Percentiles rank a stretch among this genome's conserved stretches.
These are phyloP conservation scores for Sutorius australiensis DNA, from an alignment of 768 basidiomycete species.

Conservation along the genomic window DNA sequence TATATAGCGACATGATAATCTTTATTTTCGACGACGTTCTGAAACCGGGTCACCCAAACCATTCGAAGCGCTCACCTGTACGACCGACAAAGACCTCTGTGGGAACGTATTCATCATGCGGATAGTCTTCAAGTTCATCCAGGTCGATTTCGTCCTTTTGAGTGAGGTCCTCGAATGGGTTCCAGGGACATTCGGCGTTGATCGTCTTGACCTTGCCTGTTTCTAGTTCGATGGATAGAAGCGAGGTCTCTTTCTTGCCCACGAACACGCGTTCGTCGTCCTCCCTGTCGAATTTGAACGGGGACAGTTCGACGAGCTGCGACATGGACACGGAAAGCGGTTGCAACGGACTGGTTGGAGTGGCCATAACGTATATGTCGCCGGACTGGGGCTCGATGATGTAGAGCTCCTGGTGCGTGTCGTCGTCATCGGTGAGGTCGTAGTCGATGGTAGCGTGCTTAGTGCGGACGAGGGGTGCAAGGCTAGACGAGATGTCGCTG, in stretches of 20 bases:
- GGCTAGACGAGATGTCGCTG: constrained; percentile 44
- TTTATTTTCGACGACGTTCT: constrained; percentile 51
- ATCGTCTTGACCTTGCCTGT: constrained; percentile 78
- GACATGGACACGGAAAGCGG: constrained; percentile 90
- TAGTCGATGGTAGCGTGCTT: constrained; percentile 56
- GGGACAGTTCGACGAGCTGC: constrained; percentile 86
- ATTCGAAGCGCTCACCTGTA: constrained; percentile 45
- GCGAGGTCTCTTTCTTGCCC: constrained; percentile 85
- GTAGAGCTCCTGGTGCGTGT: constrained; percentile 66
- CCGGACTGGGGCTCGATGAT: constrained; percentile 95
- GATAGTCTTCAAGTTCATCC: constrained; percentile 56
- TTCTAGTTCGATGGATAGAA: constrained; percentile 70
- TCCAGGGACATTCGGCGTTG: constrained; percentile 76
- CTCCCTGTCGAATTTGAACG: constrained; percentile 62
- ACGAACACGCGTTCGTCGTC: constrained; percentile 76
- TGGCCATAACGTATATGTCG: constrained; percentile 82
- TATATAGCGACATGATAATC: constrained; percentile 91
- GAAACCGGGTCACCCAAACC: neutral
- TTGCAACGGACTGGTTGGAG: constrained; percentile 66
- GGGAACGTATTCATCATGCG: constrained; percentile 29
- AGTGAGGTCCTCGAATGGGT: constrained; percentile 55
- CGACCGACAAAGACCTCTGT: constrained; percentile 61
- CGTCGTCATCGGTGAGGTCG: constrained; percentile 53
- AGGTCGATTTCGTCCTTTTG: constrained; percentile 45
- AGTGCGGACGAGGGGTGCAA: constrained; percentile 74